Conservation (phyloP, 441 rosid genomes). For the Pelargonium citronellum region DNA sequence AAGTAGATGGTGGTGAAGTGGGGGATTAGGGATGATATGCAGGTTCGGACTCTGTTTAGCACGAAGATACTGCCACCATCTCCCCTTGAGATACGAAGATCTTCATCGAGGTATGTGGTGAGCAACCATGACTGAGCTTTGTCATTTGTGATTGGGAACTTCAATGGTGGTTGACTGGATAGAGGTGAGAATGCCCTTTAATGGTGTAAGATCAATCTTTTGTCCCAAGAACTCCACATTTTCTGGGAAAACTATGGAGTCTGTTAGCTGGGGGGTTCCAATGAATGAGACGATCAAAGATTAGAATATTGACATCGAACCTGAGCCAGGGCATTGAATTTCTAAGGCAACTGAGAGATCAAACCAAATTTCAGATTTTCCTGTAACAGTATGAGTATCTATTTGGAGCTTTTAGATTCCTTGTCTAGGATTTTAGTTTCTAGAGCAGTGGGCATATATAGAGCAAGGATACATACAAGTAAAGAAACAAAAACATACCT, state of each 20-base stretch:
- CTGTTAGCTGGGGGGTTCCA: constrained; percentile 86
- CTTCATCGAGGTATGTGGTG: constrained; percentile 87
- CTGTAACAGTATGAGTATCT: too few species aligned
- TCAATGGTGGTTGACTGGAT: constrained; percentile 92
- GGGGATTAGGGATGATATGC: not conserved
- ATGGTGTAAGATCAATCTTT: constrained; percentile 62
- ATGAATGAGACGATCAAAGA: constrained; percentile 22
- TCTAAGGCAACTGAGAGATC: too few species aligned
- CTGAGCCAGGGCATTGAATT: too few species aligned
- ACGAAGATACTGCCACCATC: constrained; percentile 85
- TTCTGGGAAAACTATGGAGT: constrained; percentile 76
- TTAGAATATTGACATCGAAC: not conserved
- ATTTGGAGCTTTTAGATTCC: too few species aligned
- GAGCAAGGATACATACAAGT: not conserved
- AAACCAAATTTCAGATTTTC: too few species aligned
- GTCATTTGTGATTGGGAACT: constrained; percentile 53
- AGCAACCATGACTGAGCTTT: constrained; percentile 82
- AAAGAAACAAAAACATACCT: constrained; percentile 35
- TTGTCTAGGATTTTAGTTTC: too few species aligned
- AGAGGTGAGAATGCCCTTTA: constrained; percentile 74
- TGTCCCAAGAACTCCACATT: constrained; percentile 73
- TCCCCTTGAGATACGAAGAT: constrained; percentile 83
- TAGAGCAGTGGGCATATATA: not conserved
- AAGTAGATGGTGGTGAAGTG: not conserved
- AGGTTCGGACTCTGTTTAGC: constrained; percentile 24